These are phyloP conservation scores for Scedosporium dehoogii DNA, from an alignment of 2,329 filamentous ascomycete species.

Conservation along the genomic window DNA sequence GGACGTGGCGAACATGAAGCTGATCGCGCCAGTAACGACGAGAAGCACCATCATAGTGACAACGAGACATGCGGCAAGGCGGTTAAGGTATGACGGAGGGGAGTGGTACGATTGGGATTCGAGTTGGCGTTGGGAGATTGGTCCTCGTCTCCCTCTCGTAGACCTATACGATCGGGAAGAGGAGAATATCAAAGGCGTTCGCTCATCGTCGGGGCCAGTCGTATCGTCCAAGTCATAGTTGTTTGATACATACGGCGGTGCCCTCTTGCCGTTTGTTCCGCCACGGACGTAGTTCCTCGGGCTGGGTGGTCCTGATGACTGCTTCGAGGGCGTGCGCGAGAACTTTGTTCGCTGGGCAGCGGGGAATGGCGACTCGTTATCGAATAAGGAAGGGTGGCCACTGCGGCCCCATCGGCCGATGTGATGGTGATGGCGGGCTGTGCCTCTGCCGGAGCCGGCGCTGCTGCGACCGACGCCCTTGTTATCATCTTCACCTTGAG, in stretches of 20 bases:
- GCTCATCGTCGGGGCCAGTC: conserved; percentile 73
- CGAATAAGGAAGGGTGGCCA: conserved; percentile 60
- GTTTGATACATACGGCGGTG: conserved; percentile 48
- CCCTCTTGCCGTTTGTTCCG: conserved; percentile 32
- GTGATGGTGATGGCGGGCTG: conserved; percentile 65
- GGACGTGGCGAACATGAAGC: conserved; percentile 84
- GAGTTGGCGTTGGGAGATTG: conserved; percentile 53
- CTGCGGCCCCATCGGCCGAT: conserved; percentile 68
- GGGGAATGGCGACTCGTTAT: conserved; percentile 70
- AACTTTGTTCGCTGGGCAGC: conserved; percentile 56
- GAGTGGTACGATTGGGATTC: conserved; percentile 63
- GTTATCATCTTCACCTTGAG: conserved; percentile 55
- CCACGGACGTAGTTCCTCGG: conserved; percentile 41
- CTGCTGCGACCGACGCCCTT: conserved; percentile 52
- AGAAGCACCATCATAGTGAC: conserved; percentile 73
- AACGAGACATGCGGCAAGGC: conserved; percentile 78
- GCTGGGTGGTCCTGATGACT: conserved; percentile 60
- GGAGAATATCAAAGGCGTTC: conserved; percentile 63
- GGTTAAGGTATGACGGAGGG: conserved; percentile 53
- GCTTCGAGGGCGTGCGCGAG: conserved; percentile 43
- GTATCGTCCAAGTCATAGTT: conserved; percentile 74
- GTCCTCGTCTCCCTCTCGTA: conserved; percentile 46
- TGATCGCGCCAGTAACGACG: conserved; percentile 74
- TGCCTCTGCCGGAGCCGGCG: conserved; percentile 53
- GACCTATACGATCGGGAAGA: conserved; percentile 49